Base-by-base conservation (phyloP, 169 alveolate genomes). In the Cryptosporidium muris region DNA sequence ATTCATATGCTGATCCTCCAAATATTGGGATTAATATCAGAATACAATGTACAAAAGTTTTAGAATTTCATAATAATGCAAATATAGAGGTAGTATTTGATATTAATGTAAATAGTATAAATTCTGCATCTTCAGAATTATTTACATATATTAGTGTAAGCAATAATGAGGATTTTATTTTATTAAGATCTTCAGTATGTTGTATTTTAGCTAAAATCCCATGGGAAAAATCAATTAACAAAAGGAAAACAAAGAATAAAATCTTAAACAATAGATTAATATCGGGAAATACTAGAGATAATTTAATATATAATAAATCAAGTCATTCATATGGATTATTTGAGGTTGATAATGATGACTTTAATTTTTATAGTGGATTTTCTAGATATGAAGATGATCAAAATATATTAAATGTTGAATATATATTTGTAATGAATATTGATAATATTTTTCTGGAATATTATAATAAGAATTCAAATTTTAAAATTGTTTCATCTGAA, bases 131-230 rank as follows among this genome's bases (percentile, higher is more conserved):
- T 2, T 74, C 68, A 12, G 60, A 37, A 6, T 6, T 14, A 45
- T 74, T 74, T 47, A 43, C 51, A 11, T 52, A 58, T 58, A 74
- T 74, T 25, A 43, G 60, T 6, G 85, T 60, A 9, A 74, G 60
- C 11, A 40, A 56, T 49, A 42, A n/a, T 2, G 85, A 68, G 1
- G 85, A 74, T 40, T 34, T 74, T 25, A 45, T 74, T 4, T 49
- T 56, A 47, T 37, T 74, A 74, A 74, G 64, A 47, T 74, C 85
- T 9, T 37, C 42, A 45, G 43, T 48, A 34, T 58, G 85, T 40
- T 74, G 85, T 34, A 62, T 74, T 6, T 48, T 74, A 42, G 68
- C 85, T n/a, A 8, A 4, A 25, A 74, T 74, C 4, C 85, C 85
- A 11, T 74, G 85, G 85, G 43, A 58, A 1, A 45, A 42, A 4